Conservation (phyloP, 2,329 filamentous ascomycete species). For the Penicillium polonicum region DNA sequence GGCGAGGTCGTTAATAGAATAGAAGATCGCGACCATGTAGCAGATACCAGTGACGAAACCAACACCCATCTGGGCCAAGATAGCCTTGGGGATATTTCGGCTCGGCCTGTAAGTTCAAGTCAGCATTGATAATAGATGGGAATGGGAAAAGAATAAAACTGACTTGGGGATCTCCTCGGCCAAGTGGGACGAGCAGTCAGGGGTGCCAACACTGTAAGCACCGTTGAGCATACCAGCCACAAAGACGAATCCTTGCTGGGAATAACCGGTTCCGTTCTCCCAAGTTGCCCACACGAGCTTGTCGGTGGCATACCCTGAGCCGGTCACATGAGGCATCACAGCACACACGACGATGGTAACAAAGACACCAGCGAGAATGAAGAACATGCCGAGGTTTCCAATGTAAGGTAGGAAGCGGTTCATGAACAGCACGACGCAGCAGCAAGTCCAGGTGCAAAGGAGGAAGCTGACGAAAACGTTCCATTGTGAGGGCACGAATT, state of each 20-base stretch:
- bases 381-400: constrained; percentile 56
- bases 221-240: constrained; percentile 67
- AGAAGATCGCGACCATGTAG: constrained; percentile 53
- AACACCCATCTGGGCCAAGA: constrained; percentile 49
- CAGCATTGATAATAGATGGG: constrained; percentile 6
- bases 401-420: constrained; percentile 55
- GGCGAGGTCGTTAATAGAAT: constrained; percentile 47
- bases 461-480: constrained; percentile 61
- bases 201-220: constrained; percentile 65
- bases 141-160: background rate
- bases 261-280: constrained; percentile 48
- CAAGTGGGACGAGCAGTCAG: constrained; percentile 64
- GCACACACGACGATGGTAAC: constrained; percentile 55
- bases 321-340: constrained; percentile 53
- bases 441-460: constrained; percentile 55
- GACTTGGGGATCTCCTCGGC: constrained; percentile 61
- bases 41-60: constrained; percentile 50
- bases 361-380: constrained; percentile 55
- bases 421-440: constrained; percentile 55
- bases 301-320: constrained; percentile 47
- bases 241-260: constrained; percentile 61
- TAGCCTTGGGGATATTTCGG: constrained; percentile 51
- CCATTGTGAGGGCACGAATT: constrained; percentile 54
- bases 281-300: constrained; percentile 57
- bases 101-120: constrained; percentile 30